Evolutionary conservation across 176 grass and related monocot genomes (phyloP), one percentile per base, ranked within the genome.

Genomic region (Bolboschoenus planiculmis): DNA sequence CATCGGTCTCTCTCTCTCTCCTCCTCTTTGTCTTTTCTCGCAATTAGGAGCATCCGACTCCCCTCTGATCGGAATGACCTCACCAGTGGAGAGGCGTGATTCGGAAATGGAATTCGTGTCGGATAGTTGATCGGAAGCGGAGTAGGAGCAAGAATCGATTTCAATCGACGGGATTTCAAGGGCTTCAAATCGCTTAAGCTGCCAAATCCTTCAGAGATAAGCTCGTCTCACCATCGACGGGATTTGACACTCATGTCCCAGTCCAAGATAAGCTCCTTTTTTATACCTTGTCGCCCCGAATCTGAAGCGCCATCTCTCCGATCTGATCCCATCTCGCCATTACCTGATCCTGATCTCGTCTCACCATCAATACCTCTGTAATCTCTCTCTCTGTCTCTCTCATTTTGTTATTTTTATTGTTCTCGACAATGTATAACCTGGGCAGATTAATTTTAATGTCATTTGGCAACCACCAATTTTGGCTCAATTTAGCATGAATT

Each of bases 221-320:
- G n/a, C n/a, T n/a, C n/a, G n/a, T n/a, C n/a, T n/a, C n/a, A n/a
- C n/a, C n/a, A n/a, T 13, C 60, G 14, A 18, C 62, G 4, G 42
- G 1, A 53, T 51, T 78, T 55, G 47, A 7, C 37, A 26, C 57
- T 23, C 55, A 81, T 81, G 79, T 59, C 79, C 0, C 35, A 81
- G 13, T 61, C 79, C 34, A 81, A 81, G 56, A 81, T 81, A 58
- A 81, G 37, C 20, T 80, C 78, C 47, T 57, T 82, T 78, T 75
- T 72, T 16, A 46, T 11, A 7, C 63, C 84, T 40, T 72, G 67
- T 57, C 54, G 27, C 14, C 20, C 24, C 16, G 35, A 63, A 56
- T 79, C 65, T 61, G 37, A 80, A n/a, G 33, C 5, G 14, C 53
- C 3, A 27, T 53, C 64, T 71, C 76, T 31, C 60, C 46, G 13